phyloP scores from a whole-genome alignment of 192 early-diverging fungal species.

The Coemansia sp. region DNA sequence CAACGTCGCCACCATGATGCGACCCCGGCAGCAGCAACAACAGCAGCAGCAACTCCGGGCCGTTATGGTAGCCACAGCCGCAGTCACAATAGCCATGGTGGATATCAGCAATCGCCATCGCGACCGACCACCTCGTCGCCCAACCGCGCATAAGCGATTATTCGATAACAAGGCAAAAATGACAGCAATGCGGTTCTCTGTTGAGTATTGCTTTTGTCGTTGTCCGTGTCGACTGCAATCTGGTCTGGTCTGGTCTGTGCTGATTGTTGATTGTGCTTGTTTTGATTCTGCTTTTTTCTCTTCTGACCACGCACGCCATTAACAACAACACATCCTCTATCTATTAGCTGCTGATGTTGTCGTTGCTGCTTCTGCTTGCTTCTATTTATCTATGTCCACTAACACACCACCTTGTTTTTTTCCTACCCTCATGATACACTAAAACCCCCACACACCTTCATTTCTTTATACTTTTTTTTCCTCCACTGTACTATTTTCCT shows the following conservation, averaged over 20 bases:
- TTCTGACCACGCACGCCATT: no score
- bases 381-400: background rate
- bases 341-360: no score
- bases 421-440: slow-evolving; percentile 3
- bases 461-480: slow-evolving; percentile 4
- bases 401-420: background rate
- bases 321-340: no score
- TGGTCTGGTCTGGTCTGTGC: no score
- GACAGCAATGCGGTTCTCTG: no score
- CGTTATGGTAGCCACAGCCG: slow-evolving; percentile 1
- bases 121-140: slow-evolving; percentile 4
- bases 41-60: slow-evolving; percentile 15
- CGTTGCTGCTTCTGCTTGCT: no score
- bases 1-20: slow-evolving; percentile 10
- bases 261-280: no score
- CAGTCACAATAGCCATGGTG: background rate
- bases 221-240: no score
- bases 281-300: no score
- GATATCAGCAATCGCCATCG: background rate
- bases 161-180: background rate
- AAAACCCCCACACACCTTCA: background rate
- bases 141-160: slow-evolving; percentile 1
- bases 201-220: no score
- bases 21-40: background rate
- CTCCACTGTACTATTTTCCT: slow-evolving; percentile 6